These are phyloP conservation scores for Crithidia bombi DNA, from an alignment of 208 protist genomes.

Conservation along the genomic window DNA sequence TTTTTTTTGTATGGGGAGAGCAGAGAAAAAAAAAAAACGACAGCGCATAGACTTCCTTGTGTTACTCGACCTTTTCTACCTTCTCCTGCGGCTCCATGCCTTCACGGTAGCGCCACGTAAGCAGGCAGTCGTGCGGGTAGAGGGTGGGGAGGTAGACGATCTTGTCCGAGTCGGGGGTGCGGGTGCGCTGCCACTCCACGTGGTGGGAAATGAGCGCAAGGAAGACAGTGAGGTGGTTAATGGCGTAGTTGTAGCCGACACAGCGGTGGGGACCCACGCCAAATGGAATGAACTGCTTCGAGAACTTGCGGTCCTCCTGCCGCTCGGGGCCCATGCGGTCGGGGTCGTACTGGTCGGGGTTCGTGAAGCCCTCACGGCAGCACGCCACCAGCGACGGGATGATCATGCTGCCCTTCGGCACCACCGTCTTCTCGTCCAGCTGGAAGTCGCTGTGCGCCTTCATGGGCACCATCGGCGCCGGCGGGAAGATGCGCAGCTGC, in stretches of 20 bases:
- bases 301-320: slow-evolving; percentile 88
- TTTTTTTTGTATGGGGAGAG: too few species aligned
- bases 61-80: slow-evolving; percentile 26
- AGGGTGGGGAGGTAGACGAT: slow-evolving; percentile 93
- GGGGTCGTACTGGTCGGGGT: slow-evolving; percentile 93
- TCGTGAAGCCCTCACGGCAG: slow-evolving; percentile 89
- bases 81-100: slow-evolving; percentile 31
- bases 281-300: slow-evolving; percentile 93
- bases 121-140: slow-evolving; percentile 91
- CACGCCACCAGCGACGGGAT: slow-evolving; percentile 91
- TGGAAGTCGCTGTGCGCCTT: slow-evolving; percentile 81
- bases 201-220: slow-evolving; percentile 76
- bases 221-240: slow-evolving; percentile 94
- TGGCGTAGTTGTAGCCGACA: slow-evolving; percentile 94
- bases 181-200: slow-evolving; percentile 76
- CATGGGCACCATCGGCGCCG: slow-evolving; percentile 86
- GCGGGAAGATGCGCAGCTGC: slow-evolving; percentile 77
- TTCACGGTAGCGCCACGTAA: slow-evolving; percentile 69
- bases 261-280: slow-evolving; percentile 92
- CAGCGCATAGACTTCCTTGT: neutral
- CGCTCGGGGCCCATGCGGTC: slow-evolving; percentile 91
- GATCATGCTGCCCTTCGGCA: slow-evolving; percentile 91
- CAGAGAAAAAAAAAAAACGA: neutral
- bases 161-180: slow-evolving; percentile 88
- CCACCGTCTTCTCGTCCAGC: slow-evolving; percentile 79